Conservation (phyloP, 805 yeast genomes). For the Grigorovia jiainica region DNA sequence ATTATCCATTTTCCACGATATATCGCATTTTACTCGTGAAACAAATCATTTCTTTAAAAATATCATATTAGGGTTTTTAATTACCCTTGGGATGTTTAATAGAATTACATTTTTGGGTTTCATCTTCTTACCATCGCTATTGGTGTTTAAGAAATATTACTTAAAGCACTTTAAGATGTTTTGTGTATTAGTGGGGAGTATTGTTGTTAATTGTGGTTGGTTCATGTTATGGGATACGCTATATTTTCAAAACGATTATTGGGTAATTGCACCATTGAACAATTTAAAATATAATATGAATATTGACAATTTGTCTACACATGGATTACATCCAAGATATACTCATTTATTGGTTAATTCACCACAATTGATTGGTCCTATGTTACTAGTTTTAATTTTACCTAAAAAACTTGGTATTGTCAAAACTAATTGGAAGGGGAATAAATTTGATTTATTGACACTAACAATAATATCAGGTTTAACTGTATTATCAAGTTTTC, state of each 20-base stretch:
- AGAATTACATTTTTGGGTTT: slow-evolving; percentile 77
- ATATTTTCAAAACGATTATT: slow-evolving; percentile 21
- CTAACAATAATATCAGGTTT: slow-evolving; percentile 56
- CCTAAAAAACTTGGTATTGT: background rate
- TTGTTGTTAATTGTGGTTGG: slow-evolving; percentile 26
- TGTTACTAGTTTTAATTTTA: slow-evolving; percentile 24
- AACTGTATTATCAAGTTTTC: slow-evolving; percentile 53
- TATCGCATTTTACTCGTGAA: background rate
- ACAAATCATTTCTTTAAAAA: background rate
- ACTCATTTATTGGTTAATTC: slow-evolving; percentile 67
- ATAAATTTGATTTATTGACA: slow-evolving; percentile 36
- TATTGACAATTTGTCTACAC: slow-evolving; percentile 50
- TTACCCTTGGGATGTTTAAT: slow-evolving; percentile 69
- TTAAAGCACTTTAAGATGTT: slow-evolving; percentile 28
- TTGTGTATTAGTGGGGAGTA: slow-evolving; percentile 27
- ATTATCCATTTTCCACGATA: slow-evolving; percentile 33
- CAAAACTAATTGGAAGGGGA: slow-evolving; percentile 9
- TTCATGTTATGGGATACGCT: slow-evolving; percentile 50
- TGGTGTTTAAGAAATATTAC: slow-evolving; percentile 35
- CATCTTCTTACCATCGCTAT: slow-evolving; percentile 51
- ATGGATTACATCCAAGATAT: slow-evolving; percentile 75
- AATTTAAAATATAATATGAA: slow-evolving; percentile 63
- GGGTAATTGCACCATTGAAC: slow-evolving; percentile 62
- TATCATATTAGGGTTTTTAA: slow-evolving; percentile 37
- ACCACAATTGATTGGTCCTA: slow-evolving; percentile 79